Evolutionary conservation across 345 rosid species (phyloP).

Genomic region (Syzygium aromaticum): DNA sequence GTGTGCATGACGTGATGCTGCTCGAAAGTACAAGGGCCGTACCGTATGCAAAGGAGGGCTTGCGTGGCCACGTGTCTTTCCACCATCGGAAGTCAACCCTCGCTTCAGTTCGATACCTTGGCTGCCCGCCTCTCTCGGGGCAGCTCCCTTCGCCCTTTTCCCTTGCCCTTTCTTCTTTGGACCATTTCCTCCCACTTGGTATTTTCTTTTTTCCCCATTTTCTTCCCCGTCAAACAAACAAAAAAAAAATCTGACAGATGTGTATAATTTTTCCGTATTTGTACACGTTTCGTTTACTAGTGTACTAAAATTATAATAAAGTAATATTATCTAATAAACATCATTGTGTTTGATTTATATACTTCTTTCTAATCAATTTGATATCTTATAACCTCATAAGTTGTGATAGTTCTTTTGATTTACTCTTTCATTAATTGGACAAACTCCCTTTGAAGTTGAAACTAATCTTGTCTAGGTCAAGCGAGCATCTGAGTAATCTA

Average conservation of each 20-base stretch:
- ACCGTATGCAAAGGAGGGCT: constrained; percentile 1
- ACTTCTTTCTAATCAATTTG: background rate
- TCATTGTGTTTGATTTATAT: background rate
- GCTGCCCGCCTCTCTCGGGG: background rate
- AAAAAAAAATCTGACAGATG: background rate
- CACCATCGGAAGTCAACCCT: background rate
- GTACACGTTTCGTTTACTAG: background rate
- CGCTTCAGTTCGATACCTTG: background rate
- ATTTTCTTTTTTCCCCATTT: background rate
- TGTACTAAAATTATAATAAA: background rate
- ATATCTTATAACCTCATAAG: background rate
- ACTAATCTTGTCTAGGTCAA: background rate
- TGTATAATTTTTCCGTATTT: background rate
- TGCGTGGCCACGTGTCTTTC: constrained; percentile 8
- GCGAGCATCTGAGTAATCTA: background rate
- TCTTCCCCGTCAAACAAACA: background rate
- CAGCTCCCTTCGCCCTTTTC: background rate
- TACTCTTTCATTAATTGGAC: background rate
- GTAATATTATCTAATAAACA: background rate
- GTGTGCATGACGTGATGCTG: background rate
- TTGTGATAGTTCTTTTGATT: background rate
- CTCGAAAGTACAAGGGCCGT: constrained; percentile 16
- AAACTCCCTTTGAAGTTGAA: background rate
- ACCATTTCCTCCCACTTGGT: background rate
- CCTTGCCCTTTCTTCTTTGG: background rate